Percentiles rank a stretch among this genome's conserved stretches.
These are phyloP conservation scores for Leptomonas seymouri DNA, from an alignment of 208 protist species.

Conservation along the genomic window DNA sequence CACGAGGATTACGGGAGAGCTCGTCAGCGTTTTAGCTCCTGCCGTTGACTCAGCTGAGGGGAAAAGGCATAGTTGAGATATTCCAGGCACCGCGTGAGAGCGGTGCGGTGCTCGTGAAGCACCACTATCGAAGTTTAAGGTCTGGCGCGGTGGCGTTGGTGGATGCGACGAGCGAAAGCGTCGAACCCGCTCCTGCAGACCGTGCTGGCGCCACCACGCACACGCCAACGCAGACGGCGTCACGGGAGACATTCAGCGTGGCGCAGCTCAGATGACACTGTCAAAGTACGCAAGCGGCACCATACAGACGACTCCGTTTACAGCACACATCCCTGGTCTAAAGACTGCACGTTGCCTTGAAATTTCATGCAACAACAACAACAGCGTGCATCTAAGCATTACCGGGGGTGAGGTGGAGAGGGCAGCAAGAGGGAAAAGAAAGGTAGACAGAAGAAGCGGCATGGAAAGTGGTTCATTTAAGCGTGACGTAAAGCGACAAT, in stretches of 20 bases:
- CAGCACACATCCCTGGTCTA: too few species aligned
- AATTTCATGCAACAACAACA: too few species aligned
- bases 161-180: constrained; percentile 24
- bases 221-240: constrained; percentile 6
- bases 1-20: constrained; percentile 48
- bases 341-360: too few species aligned
- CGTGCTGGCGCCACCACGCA: constrained; percentile 28
- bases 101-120: background rate
- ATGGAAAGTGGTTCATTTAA: too few species aligned
- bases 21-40: background rate
- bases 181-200: constrained; percentile 8
- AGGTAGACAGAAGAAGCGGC: too few species aligned
- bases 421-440: too few species aligned
- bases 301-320: too few species aligned
- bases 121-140: background rate
- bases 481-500: too few species aligned
- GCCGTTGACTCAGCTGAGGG: background rate
- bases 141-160: constrained; percentile 14
- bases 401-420: too few species aligned
- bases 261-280: too few species aligned
- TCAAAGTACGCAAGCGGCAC: too few species aligned
- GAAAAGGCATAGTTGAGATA: background rate
- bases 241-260: background rate
- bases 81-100: background rate
- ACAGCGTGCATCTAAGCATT: too few species aligned